Conservation (phyloP, 768 basidiomycete genomes). For the Lactarius quietus region DNA sequence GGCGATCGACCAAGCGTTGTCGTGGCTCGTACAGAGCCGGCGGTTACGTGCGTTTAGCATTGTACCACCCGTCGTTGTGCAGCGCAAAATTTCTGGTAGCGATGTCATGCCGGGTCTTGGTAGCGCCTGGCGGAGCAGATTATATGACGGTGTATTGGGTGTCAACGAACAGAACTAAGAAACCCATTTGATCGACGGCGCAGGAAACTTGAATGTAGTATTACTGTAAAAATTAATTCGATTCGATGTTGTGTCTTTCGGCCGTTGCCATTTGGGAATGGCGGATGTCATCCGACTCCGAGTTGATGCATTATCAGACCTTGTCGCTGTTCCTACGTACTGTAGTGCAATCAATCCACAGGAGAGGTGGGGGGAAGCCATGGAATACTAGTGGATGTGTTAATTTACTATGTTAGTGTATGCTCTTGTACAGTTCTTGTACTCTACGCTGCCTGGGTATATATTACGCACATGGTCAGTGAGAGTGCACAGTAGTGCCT, state of each 20-base stretch:
- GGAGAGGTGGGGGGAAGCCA: too few species aligned
- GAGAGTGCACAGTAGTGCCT: too few species aligned
- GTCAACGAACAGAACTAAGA: not conserved
- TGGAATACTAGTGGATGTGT: too few species aligned
- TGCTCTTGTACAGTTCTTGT: too few species aligned
- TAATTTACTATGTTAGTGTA: too few species aligned
- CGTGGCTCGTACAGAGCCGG: slow-evolving; percentile 59
- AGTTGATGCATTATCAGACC: too few species aligned
- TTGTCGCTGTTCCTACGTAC: too few species aligned
- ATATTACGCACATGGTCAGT: too few species aligned
- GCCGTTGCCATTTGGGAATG: not conserved
- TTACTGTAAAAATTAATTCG: too few species aligned
- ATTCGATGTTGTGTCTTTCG: not conserved
- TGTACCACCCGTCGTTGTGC: slow-evolving; percentile 64
- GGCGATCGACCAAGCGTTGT: slow-evolving; percentile 68
- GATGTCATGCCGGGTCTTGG: slow-evolving; percentile 52
- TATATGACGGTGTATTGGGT: slow-evolving; percentile 47
- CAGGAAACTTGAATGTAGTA: not conserved
- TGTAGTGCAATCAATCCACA: too few species aligned
- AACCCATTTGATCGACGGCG: not conserved
- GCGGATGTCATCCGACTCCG: too few species aligned
- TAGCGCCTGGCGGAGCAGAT: slow-evolving; percentile 51
- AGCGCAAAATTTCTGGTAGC: slow-evolving; percentile 55
- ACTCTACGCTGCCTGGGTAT: too few species aligned
- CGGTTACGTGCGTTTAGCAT: slow-evolving; percentile 59